Percentiles rank a stretch among this genome's conserved stretches.
Evolutionary conservation across 345 rosid genomes (phyloP).

Genomic region (Physaria fendleri): DNA sequence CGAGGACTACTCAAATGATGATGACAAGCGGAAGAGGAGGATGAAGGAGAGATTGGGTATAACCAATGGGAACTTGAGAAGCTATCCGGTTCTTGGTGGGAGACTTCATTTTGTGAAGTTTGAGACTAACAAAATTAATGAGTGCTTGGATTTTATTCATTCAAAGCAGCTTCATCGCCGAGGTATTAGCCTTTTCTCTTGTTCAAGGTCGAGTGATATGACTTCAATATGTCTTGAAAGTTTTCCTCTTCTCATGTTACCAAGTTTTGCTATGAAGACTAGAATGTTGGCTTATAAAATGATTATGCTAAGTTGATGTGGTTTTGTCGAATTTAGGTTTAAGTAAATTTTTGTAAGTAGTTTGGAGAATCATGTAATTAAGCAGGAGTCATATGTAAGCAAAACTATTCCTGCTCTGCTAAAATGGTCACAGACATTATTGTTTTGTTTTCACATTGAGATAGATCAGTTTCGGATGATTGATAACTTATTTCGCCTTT

Average conservation of each 20-base stretch:
- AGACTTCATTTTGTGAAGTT: slow-evolving; percentile 94
- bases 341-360: not conserved
- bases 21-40: slow-evolving; percentile 67
- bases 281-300: slow-evolving; percentile 50
- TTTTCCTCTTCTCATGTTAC: not conserved
- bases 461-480: not conserved
- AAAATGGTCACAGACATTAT: not conserved
- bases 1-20: slow-evolving; percentile 55
- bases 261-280: slow-evolving; percentile 1
- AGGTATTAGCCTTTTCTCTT: slow-evolving; percentile 34
- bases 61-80: slow-evolving; percentile 73
- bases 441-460: not conserved
- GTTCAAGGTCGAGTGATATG: not conserved
- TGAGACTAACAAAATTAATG: slow-evolving; percentile 82
- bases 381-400: not conserved
- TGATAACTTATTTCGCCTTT: not conserved
- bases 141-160: slow-evolving; percentile 86
- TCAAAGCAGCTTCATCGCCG: slow-evolving; percentile 92
- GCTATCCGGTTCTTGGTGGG: slow-evolving; percentile 95
- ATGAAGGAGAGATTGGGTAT: slow-evolving; percentile 71
- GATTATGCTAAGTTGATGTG: not conserved
- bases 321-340: not conserved
- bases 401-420: not conserved
- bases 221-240: not conserved
- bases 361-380: not conserved